A percentile compares a stretch with the other conserved stretches of the same genome.
phyloP scores from a whole-genome alignment of 164 flowering plant genomes.

The Nymphaea thermarum region DNA sequence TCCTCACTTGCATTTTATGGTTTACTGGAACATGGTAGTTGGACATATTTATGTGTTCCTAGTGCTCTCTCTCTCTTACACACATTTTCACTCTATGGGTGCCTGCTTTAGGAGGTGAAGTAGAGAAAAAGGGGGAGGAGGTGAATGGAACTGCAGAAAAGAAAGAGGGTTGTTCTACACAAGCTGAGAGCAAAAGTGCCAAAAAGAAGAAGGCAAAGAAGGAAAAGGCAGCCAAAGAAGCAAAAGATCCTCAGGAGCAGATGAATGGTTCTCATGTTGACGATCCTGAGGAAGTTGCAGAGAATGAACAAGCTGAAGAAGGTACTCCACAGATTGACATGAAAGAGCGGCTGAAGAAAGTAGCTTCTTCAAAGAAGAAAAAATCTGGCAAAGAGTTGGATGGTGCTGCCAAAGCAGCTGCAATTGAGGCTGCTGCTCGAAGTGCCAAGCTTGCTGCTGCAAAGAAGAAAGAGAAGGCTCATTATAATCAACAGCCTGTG shows the following conservation, averaged over 20 bases:
- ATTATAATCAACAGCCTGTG: constrained; percentile 65
- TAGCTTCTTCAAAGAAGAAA: constrained; percentile 56
- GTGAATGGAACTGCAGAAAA: constrained; percentile 30
- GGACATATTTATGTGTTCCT: background rate
- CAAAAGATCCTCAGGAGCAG: constrained; percentile 27
- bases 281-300: constrained; percentile 17
- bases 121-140: constrained; percentile 37
- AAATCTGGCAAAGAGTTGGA: constrained; percentile 81
- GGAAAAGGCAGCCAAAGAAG: constrained; percentile 54
- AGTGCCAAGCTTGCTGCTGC: constrained; percentile 86
- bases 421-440: constrained; percentile 75
- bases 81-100: background rate
- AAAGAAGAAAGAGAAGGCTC: constrained; percentile 89
- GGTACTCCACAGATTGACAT: constrained; percentile 35
- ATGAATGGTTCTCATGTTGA: constrained; percentile 19
- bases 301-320: constrained; percentile 27
- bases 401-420: constrained; percentile 78
- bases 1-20: too few species aligned
- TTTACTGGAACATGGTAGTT: background rate
- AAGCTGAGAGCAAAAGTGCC: constrained; percentile 49
- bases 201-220: constrained; percentile 88
- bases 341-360: constrained; percentile 75
- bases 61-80: background rate
- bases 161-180: constrained; percentile 29
- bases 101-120: constrained; percentile 18